Evolutionary conservation across 140 eudicot genomes (phyloP).

Genomic region (Artemisia princeps): DNA sequence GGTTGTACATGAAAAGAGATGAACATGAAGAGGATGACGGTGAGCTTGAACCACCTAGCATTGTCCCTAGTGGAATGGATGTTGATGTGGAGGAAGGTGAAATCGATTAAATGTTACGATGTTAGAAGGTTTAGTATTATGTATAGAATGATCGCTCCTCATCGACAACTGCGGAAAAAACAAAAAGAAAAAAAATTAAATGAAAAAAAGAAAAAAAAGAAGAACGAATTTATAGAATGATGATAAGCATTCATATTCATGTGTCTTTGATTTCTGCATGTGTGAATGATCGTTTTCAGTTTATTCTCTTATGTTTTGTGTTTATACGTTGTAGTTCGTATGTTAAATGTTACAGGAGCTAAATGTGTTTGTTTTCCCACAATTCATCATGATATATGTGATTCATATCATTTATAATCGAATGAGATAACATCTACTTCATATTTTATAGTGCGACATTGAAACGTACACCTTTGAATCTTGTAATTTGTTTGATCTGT

Average conservation of each 20-base stretch:
- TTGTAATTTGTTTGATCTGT: too few species aligned
- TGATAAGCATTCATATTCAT: constrained; percentile 18
- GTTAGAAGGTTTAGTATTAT: neutral
- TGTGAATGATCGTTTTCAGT: constrained; percentile 22
- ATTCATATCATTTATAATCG: too few species aligned
- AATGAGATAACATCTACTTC: too few species aligned
- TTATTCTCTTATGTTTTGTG: neutral
- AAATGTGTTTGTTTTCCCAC: too few species aligned
- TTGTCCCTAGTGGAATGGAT: constrained; percentile 6
- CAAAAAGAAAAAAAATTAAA: constrained; percentile 5
- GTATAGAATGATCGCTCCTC: constrained; percentile 13
- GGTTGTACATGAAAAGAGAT: constrained; percentile 70
- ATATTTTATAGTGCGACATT: too few species aligned
- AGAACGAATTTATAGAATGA: constrained; percentile 11
- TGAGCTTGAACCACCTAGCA: constrained; percentile 46
- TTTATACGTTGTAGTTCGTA: neutral
- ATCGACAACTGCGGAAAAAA: neutral
- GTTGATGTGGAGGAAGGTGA: constrained; percentile 84
- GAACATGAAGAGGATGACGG: constrained; percentile 79
- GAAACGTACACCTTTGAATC: too few species aligned
- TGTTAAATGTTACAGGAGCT: too few species aligned
- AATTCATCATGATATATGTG: too few species aligned
- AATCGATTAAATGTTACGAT: constrained; percentile 44
- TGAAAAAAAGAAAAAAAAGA: neutral
- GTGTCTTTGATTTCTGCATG: constrained; percentile 22